Percentiles rank a stretch among this genome's conserved stretches.
These are phyloP conservation scores for Mucor plumbeus DNA, from an alignment of 371 early-diverging fungal species.

Conservation along the genomic window DNA sequence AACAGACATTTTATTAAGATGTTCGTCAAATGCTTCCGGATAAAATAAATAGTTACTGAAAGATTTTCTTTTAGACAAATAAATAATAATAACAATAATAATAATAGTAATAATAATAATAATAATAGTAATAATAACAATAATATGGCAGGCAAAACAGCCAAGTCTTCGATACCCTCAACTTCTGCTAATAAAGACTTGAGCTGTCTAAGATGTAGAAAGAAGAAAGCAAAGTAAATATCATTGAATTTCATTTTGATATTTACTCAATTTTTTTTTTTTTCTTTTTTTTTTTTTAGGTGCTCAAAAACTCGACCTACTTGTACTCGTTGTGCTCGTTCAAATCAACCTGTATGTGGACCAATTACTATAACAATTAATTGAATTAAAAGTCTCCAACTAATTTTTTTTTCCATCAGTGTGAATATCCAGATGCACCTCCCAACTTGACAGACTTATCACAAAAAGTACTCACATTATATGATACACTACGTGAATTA, in stretches of 20 bases:
- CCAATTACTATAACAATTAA: background rate
- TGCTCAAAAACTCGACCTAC: conserved; percentile 58
- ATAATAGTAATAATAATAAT: background rate
- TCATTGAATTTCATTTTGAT: background rate
- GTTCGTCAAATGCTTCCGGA: background rate
- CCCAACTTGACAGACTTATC: conserved; percentile 54
- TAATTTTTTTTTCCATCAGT: conserved; percentile 28
- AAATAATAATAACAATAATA: background rate
- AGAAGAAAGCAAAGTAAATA: conserved; percentile 61
- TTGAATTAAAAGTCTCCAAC: background rate
- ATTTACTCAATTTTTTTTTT: conserved; percentile 1
- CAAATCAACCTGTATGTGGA: conserved; percentile 49
- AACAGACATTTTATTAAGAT: conserved; percentile 7
- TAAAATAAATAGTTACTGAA: background rate
- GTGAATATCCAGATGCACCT: conserved; percentile 59
- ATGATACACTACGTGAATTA: conserved; percentile 45
- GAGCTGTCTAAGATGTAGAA: conserved; percentile 55
- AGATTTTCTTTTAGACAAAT: background rate
- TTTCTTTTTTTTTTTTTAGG: conserved; percentile 24
- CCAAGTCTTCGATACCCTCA: conserved; percentile 16
- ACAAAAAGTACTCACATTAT: conserved; percentile 49
- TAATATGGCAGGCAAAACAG: conserved; percentile 27
- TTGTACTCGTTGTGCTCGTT: conserved; percentile 54
- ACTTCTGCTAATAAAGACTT: conserved; percentile 42
- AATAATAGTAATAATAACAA: background rate